Evolutionary conservation across 1,284 basidiomycete genomes (phyloP).

Genomic region (Tylopilus sp.): DNA sequence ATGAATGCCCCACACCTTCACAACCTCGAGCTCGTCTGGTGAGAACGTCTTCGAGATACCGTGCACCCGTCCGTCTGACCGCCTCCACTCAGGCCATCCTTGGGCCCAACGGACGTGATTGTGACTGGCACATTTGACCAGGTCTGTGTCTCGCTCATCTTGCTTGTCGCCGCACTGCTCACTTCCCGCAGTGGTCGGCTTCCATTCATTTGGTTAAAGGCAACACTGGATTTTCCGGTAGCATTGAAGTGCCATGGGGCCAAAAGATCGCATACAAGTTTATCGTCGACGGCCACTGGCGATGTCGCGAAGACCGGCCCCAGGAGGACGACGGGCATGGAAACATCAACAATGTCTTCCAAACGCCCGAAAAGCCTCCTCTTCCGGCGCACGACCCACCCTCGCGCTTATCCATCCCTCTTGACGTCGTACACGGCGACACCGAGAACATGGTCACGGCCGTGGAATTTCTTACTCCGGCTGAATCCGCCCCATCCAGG

Average conservation of each 20-base stretch:
- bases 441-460: constrained; percentile 28
- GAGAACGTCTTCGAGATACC: constrained; percentile 17
- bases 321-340: constrained; percentile 60
- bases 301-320: constrained; percentile 50
- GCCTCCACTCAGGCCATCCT: constrained; percentile 40
- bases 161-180: constrained; percentile 3
- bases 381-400: constrained; percentile 6
- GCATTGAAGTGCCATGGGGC: constrained; percentile 58
- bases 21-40: constrained; percentile 48
- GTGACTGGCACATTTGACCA: constrained; percentile 76
- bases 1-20: constrained; percentile 41
- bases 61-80: constrained; percentile 6
- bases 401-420: constrained; percentile 19
- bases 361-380: constrained; percentile 51
- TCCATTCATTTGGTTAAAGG: constrained; percentile 54
- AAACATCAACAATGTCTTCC: constrained; percentile 71
- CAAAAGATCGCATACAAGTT: constrained; percentile 71
- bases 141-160: constrained; percentile 41
- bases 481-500: constrained; percentile 11
- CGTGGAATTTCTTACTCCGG: constrained; percentile 19
- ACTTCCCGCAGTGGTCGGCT: constrained; percentile 56
- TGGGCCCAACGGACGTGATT: constrained; percentile 56
- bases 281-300: constrained; percentile 73
- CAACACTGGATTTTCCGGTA: constrained; percentile 53
- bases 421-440: constrained; percentile 12